Evolutionary conservation across 305 asterid species (phyloP).

Genomic region (Euphrasia arctica): DNA sequence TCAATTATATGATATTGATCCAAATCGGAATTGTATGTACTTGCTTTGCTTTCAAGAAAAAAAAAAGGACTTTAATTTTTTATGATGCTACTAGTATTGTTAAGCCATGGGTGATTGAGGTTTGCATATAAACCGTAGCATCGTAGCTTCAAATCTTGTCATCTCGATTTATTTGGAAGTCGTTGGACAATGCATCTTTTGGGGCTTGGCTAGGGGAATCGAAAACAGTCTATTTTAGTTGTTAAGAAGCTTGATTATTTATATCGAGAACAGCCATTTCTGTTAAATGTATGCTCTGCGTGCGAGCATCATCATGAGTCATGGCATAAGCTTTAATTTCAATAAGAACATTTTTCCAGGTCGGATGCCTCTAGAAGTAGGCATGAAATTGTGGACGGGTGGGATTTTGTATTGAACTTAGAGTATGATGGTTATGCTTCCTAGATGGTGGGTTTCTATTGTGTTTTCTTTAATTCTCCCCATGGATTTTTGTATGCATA

Average conservation of each 20-base stretch:
- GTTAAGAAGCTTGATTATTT: background rate
- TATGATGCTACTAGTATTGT: background rate
- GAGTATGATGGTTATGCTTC: background rate
- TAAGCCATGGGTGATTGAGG: constrained; percentile 1
- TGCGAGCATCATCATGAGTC: too few species aligned
- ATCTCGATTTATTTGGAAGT: background rate
- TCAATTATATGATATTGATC: background rate
- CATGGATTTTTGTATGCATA: constrained; percentile 9
- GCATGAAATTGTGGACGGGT: background rate
- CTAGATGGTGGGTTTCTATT: background rate
- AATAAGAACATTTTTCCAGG: too few species aligned
- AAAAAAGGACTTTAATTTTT: background rate
- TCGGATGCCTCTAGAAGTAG: background rate
- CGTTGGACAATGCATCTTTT: background rate
- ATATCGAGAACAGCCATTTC: too few species aligned
- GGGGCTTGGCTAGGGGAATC: background rate
- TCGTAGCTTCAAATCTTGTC: background rate
- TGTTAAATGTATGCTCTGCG: too few species aligned
- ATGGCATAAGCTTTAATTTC: too few species aligned
- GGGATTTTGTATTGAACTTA: background rate
- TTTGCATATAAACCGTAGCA: background rate
- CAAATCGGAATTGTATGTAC: background rate
- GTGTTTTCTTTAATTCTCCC: constrained; percentile 11
- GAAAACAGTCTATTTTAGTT: background rate
- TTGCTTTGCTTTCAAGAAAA: background rate